A percentile compares a stretch with the other conserved stretches of the same genome.
Conservation (phyloP, 2,329 filamentous ascomycete species). For the Penicillium sp. region DNA sequence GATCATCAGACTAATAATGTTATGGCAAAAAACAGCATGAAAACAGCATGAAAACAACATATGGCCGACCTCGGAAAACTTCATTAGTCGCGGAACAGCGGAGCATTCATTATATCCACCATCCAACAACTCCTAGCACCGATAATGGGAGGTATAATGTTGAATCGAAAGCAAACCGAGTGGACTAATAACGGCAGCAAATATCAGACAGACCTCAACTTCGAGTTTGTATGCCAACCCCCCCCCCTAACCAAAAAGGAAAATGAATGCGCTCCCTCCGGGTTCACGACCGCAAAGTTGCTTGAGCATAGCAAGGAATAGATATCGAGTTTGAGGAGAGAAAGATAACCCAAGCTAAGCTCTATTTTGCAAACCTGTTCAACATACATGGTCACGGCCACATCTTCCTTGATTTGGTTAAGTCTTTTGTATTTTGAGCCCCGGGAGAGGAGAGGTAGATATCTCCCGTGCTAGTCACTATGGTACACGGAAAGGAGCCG, state of each 20-base stretch:
- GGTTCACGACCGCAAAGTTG: neutral
- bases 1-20: neutral
- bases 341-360: neutral
- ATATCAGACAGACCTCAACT: too few relatives aligned
- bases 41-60: neutral
- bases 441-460: conserved; percentile 8
- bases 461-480: conserved; percentile 22
- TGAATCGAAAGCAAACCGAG: too few relatives aligned
- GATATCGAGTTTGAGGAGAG: neutral
- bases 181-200: neutral
- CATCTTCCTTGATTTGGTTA: neutral
- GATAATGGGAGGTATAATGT: neutral
- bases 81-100: neutral
- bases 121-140: neutral
- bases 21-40: neutral
- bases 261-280: neutral
- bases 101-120: neutral
- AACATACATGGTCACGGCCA: neutral
- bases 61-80: neutral
- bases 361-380: too few relatives aligned
- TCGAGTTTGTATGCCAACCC: neutral
- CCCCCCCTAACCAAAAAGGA: neutral
- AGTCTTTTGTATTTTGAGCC: conserved; percentile 6
- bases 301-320: neutral
- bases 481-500: conserved; percentile 25